These are phyloP conservation scores for Pseudodiploospora longispora DNA, from an alignment of 2,329 filamentous ascomycete genomes.

Conservation along the genomic window DNA sequence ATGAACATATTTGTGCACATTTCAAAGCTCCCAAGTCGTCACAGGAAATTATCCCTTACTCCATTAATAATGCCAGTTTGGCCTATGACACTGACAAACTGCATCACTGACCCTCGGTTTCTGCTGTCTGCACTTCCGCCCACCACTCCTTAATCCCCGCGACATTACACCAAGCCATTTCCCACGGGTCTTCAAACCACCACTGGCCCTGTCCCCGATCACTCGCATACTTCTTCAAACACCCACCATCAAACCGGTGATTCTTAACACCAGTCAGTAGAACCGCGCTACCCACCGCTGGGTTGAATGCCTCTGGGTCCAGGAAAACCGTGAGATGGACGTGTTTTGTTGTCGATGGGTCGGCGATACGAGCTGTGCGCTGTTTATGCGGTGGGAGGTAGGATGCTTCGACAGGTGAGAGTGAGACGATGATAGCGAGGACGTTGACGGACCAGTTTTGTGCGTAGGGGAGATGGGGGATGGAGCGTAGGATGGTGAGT, in stretches of 20 bases:
- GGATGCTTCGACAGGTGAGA: slow-evolving; percentile 41
- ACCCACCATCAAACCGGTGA: slow-evolving; percentile 43
- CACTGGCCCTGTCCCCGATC: slow-evolving; percentile 31
- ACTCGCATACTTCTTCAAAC: slow-evolving; percentile 36
- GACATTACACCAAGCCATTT: slow-evolving; percentile 43
- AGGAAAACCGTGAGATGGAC: slow-evolving; percentile 48
- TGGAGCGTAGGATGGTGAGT: slow-evolving; percentile 40
- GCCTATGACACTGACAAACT: too few relatives aligned
- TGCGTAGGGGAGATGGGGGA: slow-evolving; percentile 45
- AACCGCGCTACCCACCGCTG: slow-evolving; percentile 39
- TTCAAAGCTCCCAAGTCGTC: too few relatives aligned
- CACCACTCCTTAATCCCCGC: slow-evolving; percentile 38
- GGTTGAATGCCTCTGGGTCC: slow-evolving; percentile 40
- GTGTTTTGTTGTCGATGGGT: slow-evolving; percentile 43
- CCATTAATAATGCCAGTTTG: too few relatives aligned
- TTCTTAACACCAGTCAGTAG: slow-evolving; percentile 50
- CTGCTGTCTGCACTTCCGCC: slow-evolving; percentile 19
- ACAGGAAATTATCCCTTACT: too few relatives aligned
- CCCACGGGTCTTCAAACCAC: slow-evolving; percentile 43
- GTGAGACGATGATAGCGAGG: slow-evolving; percentile 39
- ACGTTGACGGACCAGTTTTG: slow-evolving; percentile 52
- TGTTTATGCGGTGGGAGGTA: slow-evolving; percentile 42
- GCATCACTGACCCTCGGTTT: background rate
- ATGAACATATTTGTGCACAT: too few relatives aligned
- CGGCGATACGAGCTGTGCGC: slow-evolving; percentile 41